Evolutionary conservation across 306 rosid genomes (phyloP).

Genomic region (Aeschynomene evenia): DNA sequence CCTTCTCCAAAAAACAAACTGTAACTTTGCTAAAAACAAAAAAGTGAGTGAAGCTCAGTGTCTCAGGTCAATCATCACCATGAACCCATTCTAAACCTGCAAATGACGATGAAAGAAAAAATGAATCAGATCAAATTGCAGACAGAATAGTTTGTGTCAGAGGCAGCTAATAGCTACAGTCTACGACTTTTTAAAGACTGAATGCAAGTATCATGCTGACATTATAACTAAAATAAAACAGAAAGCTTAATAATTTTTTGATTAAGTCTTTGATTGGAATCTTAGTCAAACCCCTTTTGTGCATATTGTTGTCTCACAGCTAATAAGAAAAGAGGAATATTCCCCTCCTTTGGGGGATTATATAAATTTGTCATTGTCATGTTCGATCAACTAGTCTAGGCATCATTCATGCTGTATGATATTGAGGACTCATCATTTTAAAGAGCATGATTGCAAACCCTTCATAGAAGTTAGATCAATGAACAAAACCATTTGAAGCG

Average conservation of each 20-base stretch:
- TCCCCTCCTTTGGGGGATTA: neutral
- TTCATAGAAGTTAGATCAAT: neutral
- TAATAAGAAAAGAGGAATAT: neutral
- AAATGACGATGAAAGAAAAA: neutral
- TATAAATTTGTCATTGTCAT: neutral
- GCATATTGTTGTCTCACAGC: neutral
- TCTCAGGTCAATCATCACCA: conserved; percentile 47
- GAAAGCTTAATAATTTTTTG: neutral
- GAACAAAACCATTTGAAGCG: neutral
- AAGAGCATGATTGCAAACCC: neutral
- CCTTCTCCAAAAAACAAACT: conserved; percentile 21
- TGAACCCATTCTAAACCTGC: conserved; percentile 72
- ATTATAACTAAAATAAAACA: neutral
- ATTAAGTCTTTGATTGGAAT: neutral
- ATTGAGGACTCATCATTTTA: neutral
- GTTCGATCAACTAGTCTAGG: neutral
- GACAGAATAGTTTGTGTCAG: neutral
- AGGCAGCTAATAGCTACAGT: neutral
- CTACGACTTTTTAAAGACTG: neutral
- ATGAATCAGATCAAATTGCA: conserved; percentile 8
- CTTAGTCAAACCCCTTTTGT: neutral
- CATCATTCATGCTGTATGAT: neutral
- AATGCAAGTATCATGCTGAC: neutral
- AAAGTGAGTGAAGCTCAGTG: neutral
- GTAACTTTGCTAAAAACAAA: neutral